Percentiles rank a stretch among this genome's conserved stretches.
These are phyloP conservation scores for Suillus paluster DNA, from an alignment of 768 basidiomycete species.

Conservation along the genomic window DNA sequence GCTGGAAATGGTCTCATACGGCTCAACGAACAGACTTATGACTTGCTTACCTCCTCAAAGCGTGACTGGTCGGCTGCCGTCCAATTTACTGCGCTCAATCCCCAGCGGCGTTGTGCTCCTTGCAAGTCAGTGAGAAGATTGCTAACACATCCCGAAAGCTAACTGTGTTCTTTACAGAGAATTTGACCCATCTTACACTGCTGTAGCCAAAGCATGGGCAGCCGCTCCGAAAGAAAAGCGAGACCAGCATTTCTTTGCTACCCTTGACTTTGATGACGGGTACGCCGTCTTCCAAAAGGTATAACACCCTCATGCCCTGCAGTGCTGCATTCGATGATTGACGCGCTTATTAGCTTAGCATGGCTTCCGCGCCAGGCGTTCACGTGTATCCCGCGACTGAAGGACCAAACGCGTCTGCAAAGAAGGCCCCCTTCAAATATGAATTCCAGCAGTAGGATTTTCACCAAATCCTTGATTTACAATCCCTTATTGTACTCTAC, in stretches of 20 bases:
- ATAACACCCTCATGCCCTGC: neutral
- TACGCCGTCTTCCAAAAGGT: slow-evolving; percentile 83
- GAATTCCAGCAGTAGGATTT: slow-evolving; percentile 75
- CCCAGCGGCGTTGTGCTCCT: slow-evolving; percentile 83
- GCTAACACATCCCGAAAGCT: neutral
- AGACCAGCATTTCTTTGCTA: slow-evolving; percentile 90
- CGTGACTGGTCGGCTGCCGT: slow-evolving; percentile 90
- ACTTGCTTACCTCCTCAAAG: slow-evolving; percentile 72
- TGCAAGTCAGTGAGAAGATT: slow-evolving; percentile 72
- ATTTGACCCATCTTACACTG: slow-evolving; percentile 83
- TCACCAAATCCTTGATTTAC: neutral
- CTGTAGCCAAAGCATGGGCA: slow-evolving; percentile 85
- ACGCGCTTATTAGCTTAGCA: slow-evolving; percentile 62
- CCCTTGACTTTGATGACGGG: slow-evolving; percentile 84
- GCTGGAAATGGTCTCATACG: slow-evolving; percentile 80
- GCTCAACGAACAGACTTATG: slow-evolving; percentile 76
- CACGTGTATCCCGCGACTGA: slow-evolving; percentile 73
- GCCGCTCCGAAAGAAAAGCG: slow-evolving; percentile 60
- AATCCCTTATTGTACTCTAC: slow-evolving; percentile 14
- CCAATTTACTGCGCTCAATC: slow-evolving; percentile 86
- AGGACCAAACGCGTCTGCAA: slow-evolving; percentile 61
- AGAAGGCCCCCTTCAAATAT: slow-evolving; percentile 60
- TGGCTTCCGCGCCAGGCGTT: slow-evolving; percentile 85
- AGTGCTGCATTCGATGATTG: slow-evolving; percentile 6
- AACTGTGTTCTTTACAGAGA: slow-evolving; percentile 52